Base-by-base conservation (phyloP, 2,329 filamentous ascomycete genomes). In the Aspergillus sp. region DNA sequence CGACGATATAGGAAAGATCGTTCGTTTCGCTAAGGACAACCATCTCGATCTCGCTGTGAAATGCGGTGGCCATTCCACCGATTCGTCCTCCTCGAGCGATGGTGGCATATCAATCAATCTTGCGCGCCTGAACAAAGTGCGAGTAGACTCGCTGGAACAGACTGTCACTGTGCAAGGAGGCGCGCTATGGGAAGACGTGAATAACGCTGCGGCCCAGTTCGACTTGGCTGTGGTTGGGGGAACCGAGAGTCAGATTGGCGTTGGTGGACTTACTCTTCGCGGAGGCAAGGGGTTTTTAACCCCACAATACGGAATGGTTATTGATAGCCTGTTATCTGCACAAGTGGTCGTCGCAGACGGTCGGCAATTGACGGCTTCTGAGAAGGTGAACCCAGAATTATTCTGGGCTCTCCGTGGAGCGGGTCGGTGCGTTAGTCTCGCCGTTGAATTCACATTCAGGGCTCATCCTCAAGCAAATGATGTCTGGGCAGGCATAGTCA, bases 231-330 rank as follows among this genome's bases (percentile, higher is more conserved):
- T 83, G 2, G 82, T 86, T 1, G 84, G 84, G 7, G 84, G 85
- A 5, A 86, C 84, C 0, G 82, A 86, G 6, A 82, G 81, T 26
- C 82, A 87, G 59, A 86, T 83, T 2, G 85, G 85, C 3, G 82
- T 87, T 7, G 85, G 82, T 4, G 85, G 83, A 0, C 71, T 86
- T n/a, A 78, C 81, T 1, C 68, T 86, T 0, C 82, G 83, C 2
- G 84, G 84, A 32, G 85, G 85, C 2, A 84, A 83, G 64, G 84
- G 85, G 0, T 80, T 81, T 67, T 72, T 87, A 11, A 80, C 77
- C 14, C 80, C 82, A 2, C 74, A 75, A 26, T 72, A 84, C 56
- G 87, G 86, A 0, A 73, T 87, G 4, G 75, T 75, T 1, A 79
- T 83, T 54, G 82, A 83, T 67, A 77, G 78, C 59, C 71, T 84